Evolutionary conservation across 2,329 filamentous ascomycete species (phyloP), one percentile per base, ranked within the genome.

Genomic region (Tolypocladium inflatum): DNA sequence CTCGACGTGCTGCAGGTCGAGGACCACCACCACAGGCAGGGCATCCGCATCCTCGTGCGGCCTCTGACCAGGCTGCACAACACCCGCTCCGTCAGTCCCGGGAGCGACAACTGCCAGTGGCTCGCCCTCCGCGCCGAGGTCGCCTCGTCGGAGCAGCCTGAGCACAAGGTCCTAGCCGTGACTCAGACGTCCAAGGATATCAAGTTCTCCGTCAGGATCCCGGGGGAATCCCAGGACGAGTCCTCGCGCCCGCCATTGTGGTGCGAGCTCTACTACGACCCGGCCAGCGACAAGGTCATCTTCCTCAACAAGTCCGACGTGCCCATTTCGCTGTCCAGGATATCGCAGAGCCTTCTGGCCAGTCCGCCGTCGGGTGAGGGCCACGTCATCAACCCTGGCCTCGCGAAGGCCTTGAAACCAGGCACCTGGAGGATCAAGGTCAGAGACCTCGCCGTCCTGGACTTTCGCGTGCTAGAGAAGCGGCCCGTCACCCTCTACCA

Each of bases 221-320:
- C 81, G 5, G 75, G 76, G 19, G 76, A 79, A 58, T 72, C 70
- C 55, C 69, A 72, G 45, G 73, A 78, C 58, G 73, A 74, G 51
- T 71, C 68, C 10, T 68, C 72, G 9, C 71, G 78, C 19, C 79
- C 80, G 19, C 75, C 78, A 5, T 64, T 84, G n/a, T 83, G 79
- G 79, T 84, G 80, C 66, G 80, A 84, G 67, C 71, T 85, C 41
- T 84, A 83, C 63, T 84, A 84, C 63, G 80, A 84, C 67, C 81
- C 82, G 19, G 73, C 76, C 61, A 83, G 81, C 69, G 81, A 84
- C 66, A 78, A 80, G 66, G 76, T 82, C 63, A 81, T 84, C 59
- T 75, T 84, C 33, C 67, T 78, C 55, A 85, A 84, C 67, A 76
- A 74, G 58, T 83, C 81, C 19, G 78, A 83, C 42, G 73, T 78